Conservation (phyloP, 2,329 filamentous ascomycete species). For the Catunica adiposa region DNA sequence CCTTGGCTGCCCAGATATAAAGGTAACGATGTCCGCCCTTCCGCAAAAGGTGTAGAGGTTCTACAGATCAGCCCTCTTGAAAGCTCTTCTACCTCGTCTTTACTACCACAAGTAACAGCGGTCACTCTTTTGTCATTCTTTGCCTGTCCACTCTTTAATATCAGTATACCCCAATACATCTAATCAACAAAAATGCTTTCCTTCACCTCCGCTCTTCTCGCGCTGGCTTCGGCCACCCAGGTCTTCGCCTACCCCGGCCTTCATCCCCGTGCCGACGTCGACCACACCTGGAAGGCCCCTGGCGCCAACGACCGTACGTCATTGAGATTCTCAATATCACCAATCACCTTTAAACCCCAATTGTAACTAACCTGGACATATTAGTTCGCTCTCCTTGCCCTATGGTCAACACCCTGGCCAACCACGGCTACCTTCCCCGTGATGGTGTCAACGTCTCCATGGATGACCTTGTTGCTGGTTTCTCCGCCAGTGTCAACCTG, state of each 20-base stretch:
- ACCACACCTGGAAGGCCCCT: slow-evolving; percentile 14
- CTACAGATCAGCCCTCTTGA: slow-evolving; percentile 6
- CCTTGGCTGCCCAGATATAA: slow-evolving; percentile 1
- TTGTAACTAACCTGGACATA: neutral
- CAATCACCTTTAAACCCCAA: neutral
- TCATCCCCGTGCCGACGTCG: neutral
- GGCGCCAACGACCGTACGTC: slow-evolving; percentile 5
- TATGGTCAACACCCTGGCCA: slow-evolving; percentile 18
- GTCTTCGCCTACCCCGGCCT: slow-evolving; percentile 10
- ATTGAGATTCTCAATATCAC: neutral
- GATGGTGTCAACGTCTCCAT: slow-evolving; percentile 15
- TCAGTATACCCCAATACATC: neutral
- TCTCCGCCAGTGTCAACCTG: slow-evolving; percentile 15
- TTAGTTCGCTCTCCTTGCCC: slow-evolving; percentile 17
- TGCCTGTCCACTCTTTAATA: neutral
- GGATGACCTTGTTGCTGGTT: slow-evolving; percentile 14
- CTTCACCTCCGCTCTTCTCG: slow-evolving; percentile 6
- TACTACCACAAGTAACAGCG: slow-evolving; percentile 1
- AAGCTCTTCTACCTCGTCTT: slow-evolving; percentile 3
- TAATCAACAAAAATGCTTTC: slow-evolving; percentile 7
- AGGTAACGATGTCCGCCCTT: neutral
- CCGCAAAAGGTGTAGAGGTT: neutral
- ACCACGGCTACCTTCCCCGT: slow-evolving; percentile 17
- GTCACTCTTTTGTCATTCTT: neutral
- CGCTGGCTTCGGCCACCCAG: slow-evolving; percentile 7